Base-by-base conservation (phyloP, 1,284 basidiomycete species). In the Fomitopsis betulina region DNA sequence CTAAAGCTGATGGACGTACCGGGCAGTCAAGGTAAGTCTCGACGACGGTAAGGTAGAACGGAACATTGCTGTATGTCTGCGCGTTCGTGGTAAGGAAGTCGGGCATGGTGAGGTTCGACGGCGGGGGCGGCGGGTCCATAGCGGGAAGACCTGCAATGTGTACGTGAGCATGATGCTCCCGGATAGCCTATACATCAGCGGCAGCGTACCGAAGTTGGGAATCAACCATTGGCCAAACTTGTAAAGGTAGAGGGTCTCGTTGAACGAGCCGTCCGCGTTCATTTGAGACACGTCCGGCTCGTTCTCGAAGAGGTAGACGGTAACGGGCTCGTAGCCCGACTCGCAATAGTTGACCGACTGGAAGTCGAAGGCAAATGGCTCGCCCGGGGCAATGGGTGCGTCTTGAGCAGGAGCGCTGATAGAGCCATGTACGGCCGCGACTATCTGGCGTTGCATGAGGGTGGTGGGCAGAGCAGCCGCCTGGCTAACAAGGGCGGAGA, bases 171-270 rank as follows among this genome's bases (percentile, higher is more conserved):
- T 25, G 2, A 12, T 12, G 32, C 32, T 13, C 30, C n/a, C 30
- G 13, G n/a, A 12, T n/a, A 49, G 8, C 32, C 19, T 12, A 45
- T 3, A 39, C 19, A 23, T 4, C 13, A 38, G 8, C 23, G 19
- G 25, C n/a, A 10, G 43, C 63, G 10, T n/a, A 66, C 65, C 66
- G 51, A 67, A 67, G 59, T 67, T 67, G 6, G 65, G 52, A 33
- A 64, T 57, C 17, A 66, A 58, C 59, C 43, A 66, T 47, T 66
- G 55, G 17, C 66, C 65, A 27, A 66, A 66, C 25, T 65, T 39
- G 57, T 57, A 64, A 13, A 63, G 40, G 58, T 61, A 67, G 40
- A 50, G 62, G 45, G 63, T 63, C 12, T 58, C 49, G 21, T 49
- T 57, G 53, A 66, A 64, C 30, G 50, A 51, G 5, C 66, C 66